phyloP scores from a whole-genome alignment of 2,329 filamentous ascomycete genomes.

The Sporothrix brunneoviolacea region DNA sequence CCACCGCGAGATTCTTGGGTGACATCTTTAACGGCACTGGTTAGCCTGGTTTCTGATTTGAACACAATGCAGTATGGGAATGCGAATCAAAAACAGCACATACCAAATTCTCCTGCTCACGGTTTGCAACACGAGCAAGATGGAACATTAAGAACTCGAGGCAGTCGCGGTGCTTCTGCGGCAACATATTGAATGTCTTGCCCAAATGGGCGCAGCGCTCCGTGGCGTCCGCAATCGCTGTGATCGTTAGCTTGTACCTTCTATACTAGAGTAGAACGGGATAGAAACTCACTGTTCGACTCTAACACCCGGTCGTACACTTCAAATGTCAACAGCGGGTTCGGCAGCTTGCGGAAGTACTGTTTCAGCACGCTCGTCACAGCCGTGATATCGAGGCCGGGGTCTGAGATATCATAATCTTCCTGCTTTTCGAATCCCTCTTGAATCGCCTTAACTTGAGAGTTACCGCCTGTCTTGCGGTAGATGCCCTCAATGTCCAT shows the following conservation, averaged over 20 bases:
- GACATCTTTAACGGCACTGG: slow-evolving; percentile 62
- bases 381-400: slow-evolving; percentile 88
- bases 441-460: slow-evolving; percentile 82
- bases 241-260: slow-evolving; percentile 15
- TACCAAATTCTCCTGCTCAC: slow-evolving; percentile 78
- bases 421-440: slow-evolving; percentile 83
- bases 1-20: slow-evolving; percentile 88
- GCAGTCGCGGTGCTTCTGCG: slow-evolving; percentile 77
- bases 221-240: slow-evolving; percentile 57
- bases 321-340: slow-evolving; percentile 82
- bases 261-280: not conserved
- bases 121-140: slow-evolving; percentile 74
- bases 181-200: slow-evolving; percentile 69
- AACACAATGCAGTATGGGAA: not conserved
- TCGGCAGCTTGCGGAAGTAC: slow-evolving; percentile 90
- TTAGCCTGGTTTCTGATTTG: not conserved
- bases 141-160: slow-evolving; percentile 94
- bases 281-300: slow-evolving; percentile 55
- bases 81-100: slow-evolving; percentile 27
- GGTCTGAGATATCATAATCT: slow-evolving; percentile 89
- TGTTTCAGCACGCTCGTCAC: slow-evolving; percentile 95
- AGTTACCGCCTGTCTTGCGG: slow-evolving; percentile 89
- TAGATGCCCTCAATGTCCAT: slow-evolving; percentile 99
- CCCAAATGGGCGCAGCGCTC: slow-evolving; percentile 67
- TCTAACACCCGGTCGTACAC: slow-evolving; percentile 87